Evolutionary conservation across 2,329 filamentous ascomycete genomes (phyloP), one percentile per base, ranked within the genome.

Genomic region (Sporothrix euskadiensis): DNA sequence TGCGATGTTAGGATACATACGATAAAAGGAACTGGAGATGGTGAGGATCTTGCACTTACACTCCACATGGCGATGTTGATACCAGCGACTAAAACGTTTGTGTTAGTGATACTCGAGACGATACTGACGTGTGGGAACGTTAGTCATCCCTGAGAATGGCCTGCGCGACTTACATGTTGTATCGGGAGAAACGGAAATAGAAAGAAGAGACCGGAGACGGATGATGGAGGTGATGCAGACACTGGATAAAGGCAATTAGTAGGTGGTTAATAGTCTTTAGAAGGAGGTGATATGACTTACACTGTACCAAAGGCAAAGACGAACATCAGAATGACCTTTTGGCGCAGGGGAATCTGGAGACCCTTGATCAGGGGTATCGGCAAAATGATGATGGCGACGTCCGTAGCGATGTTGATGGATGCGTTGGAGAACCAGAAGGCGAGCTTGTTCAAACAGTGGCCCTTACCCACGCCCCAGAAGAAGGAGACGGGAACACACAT

Each of bases 371-470:
- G 26, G 22, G 63, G 63, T 41, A 68, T 68, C 10, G 63, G 63
- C 4, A 68, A 41, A 3, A 68, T 6, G 14, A 68, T 68, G 16
- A 68, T 68, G 22, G 63, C 63, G 47, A 68, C 52, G 14, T 68
- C 63, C 12, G 63, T 68, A 14, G 63, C 41, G 26, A 68, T 68
- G 26, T 68, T 68, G 63, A 49, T 68, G 4, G 41, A 19, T 10
- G 63, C 63, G 63, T 68, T 68, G 63, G 63, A 68, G 41, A 68
- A 68, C 63, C 63, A 68, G 14, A 68, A 68, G 10, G 63, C 63
- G 4, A 68, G 63, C 14, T 68, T 68, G 44, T 68, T 68, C 7
- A 68, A 41, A 41, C 63, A 68, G 41, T 52, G 63, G 41, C 63
- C 63, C n/a, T 68, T 14, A 6, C 63, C 63, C 4, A 12, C 41